Evolutionary conservation across 202 grass and related monocot genomes (phyloP), one percentile per base, ranked within the genome.

Genomic region (Bolboschoenoplectus hybrid): DNA sequence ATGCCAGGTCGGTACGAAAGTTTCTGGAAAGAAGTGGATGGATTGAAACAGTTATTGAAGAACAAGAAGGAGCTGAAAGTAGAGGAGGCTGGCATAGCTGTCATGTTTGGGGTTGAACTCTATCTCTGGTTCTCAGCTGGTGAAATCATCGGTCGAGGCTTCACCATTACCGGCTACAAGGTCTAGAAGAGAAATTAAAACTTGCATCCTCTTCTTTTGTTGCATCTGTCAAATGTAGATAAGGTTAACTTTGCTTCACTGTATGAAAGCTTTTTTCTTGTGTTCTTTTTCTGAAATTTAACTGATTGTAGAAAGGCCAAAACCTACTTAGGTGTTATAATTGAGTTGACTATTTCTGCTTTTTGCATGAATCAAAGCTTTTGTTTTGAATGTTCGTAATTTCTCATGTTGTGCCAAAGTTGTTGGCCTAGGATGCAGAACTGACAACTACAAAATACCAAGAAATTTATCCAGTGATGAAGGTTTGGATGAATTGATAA

Each of bases 91-190:
- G 96, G 96, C 65, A 90, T 98, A 65, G 90, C 69, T 5, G 94
- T 87, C 45, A 85, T 98, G 66, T 98, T 98, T 85, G 95, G 90
- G 69, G 71, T 93, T 17, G 95, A 98, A 85, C 85, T 98, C 52
- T 98, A 95, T 69, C 92, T 93, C 19, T 98, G 90, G 93, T 92
- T 93, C 85, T 93, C 88, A 67, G 86, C 90, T 84, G 95, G 95
- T 0, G 95, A 95, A 88, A 93, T 98, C 43, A 87, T 91, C 41
- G 95, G 95, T 76, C 91, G 91, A 92, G 95, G 95, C 63, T 95
- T 93, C 88, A 93, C 91, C 88, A 69, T 95, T 67, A 98, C 95
- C 34, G 95, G 95, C 12, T 98, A 98, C 82, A 91, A 98, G 89
- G 91, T 98, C 82, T 97, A 84, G 89, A 70, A 53, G 50, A 56